Conservation (phyloP, 176 grass and related monocot genomes). For the Ensete ventricosum region DNA sequence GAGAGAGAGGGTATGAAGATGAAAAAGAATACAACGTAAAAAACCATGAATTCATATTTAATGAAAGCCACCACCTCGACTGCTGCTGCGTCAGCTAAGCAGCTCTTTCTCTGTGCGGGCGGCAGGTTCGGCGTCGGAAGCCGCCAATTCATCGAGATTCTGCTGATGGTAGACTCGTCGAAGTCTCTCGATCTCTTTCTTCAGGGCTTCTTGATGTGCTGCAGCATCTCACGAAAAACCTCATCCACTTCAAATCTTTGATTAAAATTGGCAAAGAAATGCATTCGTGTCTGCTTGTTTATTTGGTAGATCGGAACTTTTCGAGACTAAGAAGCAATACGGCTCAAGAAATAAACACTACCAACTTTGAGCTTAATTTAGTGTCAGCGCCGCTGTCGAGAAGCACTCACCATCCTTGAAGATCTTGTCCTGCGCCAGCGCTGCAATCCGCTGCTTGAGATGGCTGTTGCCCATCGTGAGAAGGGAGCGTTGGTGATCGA, state of each 20-base stretch:
- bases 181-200: slow-evolving; percentile 73
- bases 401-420: slow-evolving; percentile 76
- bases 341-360: too few relatives aligned
- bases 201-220: slow-evolving; percentile 71
- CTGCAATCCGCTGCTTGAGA: slow-evolving; percentile 92
- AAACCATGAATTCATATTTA: too few relatives aligned
- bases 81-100: slow-evolving; percentile 7
- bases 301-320: too few relatives aligned
- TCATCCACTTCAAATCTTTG: too few relatives aligned
- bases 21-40: too few relatives aligned
- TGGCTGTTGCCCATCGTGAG: slow-evolving; percentile 91
- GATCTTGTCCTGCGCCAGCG: slow-evolving; percentile 85
- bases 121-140: slow-evolving; percentile 10
- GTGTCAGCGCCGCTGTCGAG: neutral
- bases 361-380: too few relatives aligned
- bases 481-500: slow-evolving; percentile 86
- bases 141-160: slow-evolving; percentile 27
- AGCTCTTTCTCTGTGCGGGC: slow-evolving; percentile 24
- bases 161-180: slow-evolving; percentile 58
- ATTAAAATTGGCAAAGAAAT: too few relatives aligned
- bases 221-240: neutral
- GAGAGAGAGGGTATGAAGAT: too few relatives aligned
- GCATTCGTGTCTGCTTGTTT: too few relatives aligned
- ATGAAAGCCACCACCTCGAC: too few relatives aligned
- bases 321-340: too few relatives aligned